These are phyloP conservation scores for Chlorella sp. DNA, from an alignment of 139 green algal species.

Conservation along the genomic window DNA sequence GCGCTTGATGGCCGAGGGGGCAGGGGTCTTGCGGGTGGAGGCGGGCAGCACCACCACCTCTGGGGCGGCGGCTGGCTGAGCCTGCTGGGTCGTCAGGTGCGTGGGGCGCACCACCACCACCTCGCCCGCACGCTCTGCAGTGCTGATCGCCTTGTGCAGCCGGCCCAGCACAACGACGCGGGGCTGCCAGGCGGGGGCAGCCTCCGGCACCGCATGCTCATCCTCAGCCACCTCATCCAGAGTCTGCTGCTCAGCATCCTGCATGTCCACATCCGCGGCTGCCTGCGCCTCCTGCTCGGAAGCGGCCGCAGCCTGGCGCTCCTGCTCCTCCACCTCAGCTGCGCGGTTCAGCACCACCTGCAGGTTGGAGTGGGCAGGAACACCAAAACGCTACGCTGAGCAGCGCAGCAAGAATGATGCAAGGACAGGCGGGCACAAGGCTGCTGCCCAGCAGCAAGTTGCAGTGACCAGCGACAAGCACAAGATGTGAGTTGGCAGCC, in stretches of 20 bases:
- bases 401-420: too few relatives aligned
- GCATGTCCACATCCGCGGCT: neutral
- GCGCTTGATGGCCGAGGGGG: neutral
- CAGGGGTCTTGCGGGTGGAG: slow-evolving; percentile 18
- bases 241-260: slow-evolving; percentile 1
- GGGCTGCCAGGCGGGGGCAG: neutral
- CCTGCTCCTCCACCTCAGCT: slow-evolving; percentile 10
- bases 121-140: slow-evolving; percentile 26
- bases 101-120: slow-evolving; percentile 50
- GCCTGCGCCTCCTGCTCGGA: neutral
- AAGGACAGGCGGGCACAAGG: too few relatives aligned
- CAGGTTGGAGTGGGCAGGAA: too few relatives aligned
- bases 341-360: slow-evolving; percentile 42
- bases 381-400: too few relatives aligned
- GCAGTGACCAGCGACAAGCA: too few relatives aligned
- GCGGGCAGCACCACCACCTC: slow-evolving; percentile 8
- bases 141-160: slow-evolving; percentile 1
- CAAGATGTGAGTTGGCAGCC: too few relatives aligned
- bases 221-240: neutral
- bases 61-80: neutral
- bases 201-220: neutral
- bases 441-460: too few relatives aligned
- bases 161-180: slow-evolving; percentile 42
- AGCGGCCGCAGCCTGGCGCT: slow-evolving; percentile 1
- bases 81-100: neutral